Percentiles rank a stretch among this genome's conserved stretches.
These are phyloP conservation scores for Pleurotus eryngii DNA, from an alignment of 768 basidiomycete genomes.

Conservation along the genomic window DNA sequence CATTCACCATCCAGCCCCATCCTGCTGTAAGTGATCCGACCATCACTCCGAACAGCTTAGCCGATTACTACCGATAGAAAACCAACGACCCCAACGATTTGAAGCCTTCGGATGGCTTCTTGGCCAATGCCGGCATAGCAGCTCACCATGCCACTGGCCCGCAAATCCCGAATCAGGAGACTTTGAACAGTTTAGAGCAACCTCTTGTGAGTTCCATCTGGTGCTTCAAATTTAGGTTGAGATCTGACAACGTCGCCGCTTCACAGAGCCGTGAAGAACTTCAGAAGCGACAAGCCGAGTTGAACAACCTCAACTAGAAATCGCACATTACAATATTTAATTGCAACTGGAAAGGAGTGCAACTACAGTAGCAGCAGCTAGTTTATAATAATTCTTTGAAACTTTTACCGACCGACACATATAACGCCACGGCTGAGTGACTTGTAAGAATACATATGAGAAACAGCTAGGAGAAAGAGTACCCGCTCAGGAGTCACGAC, in stretches of 20 bases:
- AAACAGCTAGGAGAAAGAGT: too few species aligned
- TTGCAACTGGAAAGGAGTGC: too few species aligned
- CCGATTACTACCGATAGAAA: constrained; percentile 33
- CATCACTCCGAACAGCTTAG: neutral
- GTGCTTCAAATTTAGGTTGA: neutral
- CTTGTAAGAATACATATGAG: too few species aligned
- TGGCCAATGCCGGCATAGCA: constrained; percentile 32
- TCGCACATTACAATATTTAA: too few species aligned
- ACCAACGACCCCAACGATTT: constrained; percentile 59
- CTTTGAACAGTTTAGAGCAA: constrained; percentile 41
- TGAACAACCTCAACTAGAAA: constrained; percentile 28
- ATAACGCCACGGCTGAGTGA: too few species aligned
- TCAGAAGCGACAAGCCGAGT: constrained; percentile 38
- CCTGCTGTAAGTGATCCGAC: constrained; percentile 45
- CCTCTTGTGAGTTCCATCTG: constrained; percentile 38
- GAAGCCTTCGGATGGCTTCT: constrained; percentile 33
- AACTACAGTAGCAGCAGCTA: too few species aligned
- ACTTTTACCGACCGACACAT: too few species aligned
- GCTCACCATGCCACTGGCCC: constrained; percentile 53
- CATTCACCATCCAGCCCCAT: constrained; percentile 55
- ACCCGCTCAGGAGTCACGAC: too few species aligned
- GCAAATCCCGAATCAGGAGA: constrained; percentile 41
- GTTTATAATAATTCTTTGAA: too few species aligned
- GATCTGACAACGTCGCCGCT: too few species aligned
- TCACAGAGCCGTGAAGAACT: constrained; percentile 51